Percentiles rank a stretch among this genome's conserved stretches.
These are phyloP conservation scores for Cryptococcus deneoformans DNA, from an alignment of 1,284 basidiomycete genomes.

Conservation along the genomic window DNA sequence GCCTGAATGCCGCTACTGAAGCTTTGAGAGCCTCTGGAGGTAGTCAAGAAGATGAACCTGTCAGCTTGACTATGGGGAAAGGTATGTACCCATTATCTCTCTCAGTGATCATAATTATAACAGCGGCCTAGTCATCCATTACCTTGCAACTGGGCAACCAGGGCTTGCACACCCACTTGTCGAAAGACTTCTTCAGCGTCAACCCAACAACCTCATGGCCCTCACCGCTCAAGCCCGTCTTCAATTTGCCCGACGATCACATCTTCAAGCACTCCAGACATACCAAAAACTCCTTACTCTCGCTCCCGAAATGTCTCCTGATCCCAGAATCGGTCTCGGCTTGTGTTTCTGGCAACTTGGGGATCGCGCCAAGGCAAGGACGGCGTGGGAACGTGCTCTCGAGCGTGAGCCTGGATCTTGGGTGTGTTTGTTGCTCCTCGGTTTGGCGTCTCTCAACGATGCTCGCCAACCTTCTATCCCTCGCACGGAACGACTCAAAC, in stretches of 20 bases:
- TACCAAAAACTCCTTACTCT: conserved; percentile 79
- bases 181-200: conserved; percentile 71
- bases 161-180: conserved; percentile 76
- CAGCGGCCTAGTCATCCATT: conserved; percentile 62
- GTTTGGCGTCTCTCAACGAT: conserved; percentile 74
- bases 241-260: conserved; percentile 72
- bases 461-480: conserved; percentile 61
- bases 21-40: conserved; percentile 54
- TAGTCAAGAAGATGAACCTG: conserved; percentile 37
- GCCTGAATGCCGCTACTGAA: conserved; percentile 68
- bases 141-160: conserved; percentile 73
- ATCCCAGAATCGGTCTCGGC: conserved; percentile 90
- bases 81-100: conserved; percentile 10
- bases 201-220: conserved; percentile 68
- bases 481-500: conserved; percentile 34
- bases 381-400: conserved; percentile 67
- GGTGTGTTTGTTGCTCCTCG: conserved; percentile 73
- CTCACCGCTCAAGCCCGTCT: conserved; percentile 65
- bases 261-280: conserved; percentile 69
- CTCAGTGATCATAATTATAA: neutral
- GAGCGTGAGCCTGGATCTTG: conserved; percentile 69
- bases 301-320: conserved; percentile 73
- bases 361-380: conserved; percentile 64
- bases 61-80: conserved; percentile 35
- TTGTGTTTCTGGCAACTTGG: conserved; percentile 82